Evolutionary conservation across 1,284 basidiomycete species (phyloP), one percentile per base, ranked within the genome.

Genomic region (Ganoderma meredithae): DNA sequence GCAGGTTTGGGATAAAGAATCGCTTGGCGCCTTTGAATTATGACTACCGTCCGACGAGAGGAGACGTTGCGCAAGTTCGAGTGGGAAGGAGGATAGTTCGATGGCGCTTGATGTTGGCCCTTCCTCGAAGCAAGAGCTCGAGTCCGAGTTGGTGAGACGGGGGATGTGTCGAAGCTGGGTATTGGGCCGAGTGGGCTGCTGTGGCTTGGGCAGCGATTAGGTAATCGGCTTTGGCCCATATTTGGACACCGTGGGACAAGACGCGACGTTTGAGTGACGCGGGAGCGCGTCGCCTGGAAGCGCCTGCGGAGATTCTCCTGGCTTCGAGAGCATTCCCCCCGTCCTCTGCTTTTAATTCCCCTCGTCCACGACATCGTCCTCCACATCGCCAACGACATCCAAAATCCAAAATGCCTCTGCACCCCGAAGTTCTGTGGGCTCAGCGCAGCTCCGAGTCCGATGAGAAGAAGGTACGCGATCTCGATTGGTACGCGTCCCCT

Each of bases 391-490:
- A 49, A 40, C 67, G n/a, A 65, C 61, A 43, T 40, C 44, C 55
- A 55, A 41, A 44, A 43, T 71, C 66, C 67, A 76, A 73, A 65
- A 84, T 88, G 81, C 75, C 84, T 12, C 76, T 80, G 70, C 94
- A 96, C 81, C 95, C 96, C 56, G 95, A 97, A 82, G 84, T 97
- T 64, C 85, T 95, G 3, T 98, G 95, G 94, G 95, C 96, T 62
- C 95, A 98, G 81, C 89, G 96, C 74, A 94, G 91, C 82, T 93
- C 90, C 36, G 85, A 82, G 27, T 75, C 82, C 10, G 88, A 85
- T 27, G 84, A 89, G 59, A 86, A 86, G 67, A 96, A 96, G 86
- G 95, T 94, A 44, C 63, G 70, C 70, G 56, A 9, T 71, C 62
- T 55, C 27, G 15, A 17, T 31, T 15, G 43, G 15, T 59, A 47